phyloP scores from a whole-genome alignment of 2,329 filamentous ascomycete species.

The Exserohilum turcica region DNA sequence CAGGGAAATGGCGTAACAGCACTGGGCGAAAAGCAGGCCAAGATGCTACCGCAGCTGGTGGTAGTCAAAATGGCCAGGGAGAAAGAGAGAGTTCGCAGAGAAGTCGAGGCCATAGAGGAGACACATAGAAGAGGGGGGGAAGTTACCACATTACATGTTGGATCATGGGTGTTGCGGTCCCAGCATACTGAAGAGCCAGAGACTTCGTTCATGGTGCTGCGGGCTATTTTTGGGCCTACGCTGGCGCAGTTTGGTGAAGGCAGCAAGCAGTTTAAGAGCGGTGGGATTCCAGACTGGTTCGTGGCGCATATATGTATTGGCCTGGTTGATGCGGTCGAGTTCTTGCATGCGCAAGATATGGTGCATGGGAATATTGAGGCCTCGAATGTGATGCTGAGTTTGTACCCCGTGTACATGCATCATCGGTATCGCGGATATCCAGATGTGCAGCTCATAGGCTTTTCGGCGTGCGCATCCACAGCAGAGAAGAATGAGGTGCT shows the following conservation, averaged over 20 bases:
- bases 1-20: neutral
- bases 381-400: constrained; percentile 13
- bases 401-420: constrained; percentile 6
- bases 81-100: neutral
- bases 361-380: constrained; percentile 6
- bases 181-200: constrained; percentile 1
- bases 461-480: neutral
- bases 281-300: constrained; percentile 12
- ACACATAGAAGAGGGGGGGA: neutral
- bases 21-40: neutral
- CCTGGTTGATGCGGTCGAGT: constrained; percentile 11
- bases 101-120: neutral
- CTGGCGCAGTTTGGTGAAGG: constrained; percentile 13
- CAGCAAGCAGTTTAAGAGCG: neutral
- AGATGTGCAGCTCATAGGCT: constrained; percentile 15
- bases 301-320: constrained; percentile 20
- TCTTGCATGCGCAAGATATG: constrained; percentile 9
- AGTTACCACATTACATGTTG: neutral
- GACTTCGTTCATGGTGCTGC: constrained; percentile 10
- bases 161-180: neutral
- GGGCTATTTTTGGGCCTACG: constrained; percentile 17
- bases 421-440: constrained; percentile 20
- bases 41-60: constrained; percentile 2
- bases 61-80: constrained; percentile 5
- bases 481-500: neutral